These are phyloP conservation scores for Colletotrichum sp. DNA, from an alignment of 2,329 filamentous ascomycete species.

Conservation along the genomic window DNA sequence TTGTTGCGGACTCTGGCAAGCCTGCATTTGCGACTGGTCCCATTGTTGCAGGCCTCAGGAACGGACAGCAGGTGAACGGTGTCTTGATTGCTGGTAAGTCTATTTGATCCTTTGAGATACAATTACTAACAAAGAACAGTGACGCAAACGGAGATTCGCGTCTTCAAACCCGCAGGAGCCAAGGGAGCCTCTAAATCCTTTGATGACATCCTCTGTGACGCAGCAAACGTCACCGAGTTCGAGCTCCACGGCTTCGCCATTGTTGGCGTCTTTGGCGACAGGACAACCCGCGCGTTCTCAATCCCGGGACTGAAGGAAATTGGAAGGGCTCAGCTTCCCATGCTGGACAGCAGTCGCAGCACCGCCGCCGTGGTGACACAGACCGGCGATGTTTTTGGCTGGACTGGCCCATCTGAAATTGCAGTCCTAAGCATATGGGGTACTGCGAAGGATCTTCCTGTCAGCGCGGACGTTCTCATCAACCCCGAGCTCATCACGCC, in stretches of 20 bases:
- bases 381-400: constrained; percentile 84
- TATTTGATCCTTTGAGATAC: neutral
- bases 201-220: constrained; percentile 81
- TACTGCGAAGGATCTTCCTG: constrained; percentile 67
- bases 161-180: constrained; percentile 82
- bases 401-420: constrained; percentile 87
- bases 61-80: constrained; percentile 78
- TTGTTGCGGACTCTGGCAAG: constrained; percentile 78
- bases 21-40: constrained; percentile 77
- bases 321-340: constrained; percentile 67
- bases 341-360: constrained; percentile 77
- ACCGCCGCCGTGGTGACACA: constrained; percentile 72
- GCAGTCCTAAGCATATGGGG: constrained; percentile 87
- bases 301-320: constrained; percentile 91
- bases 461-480: constrained; percentile 73
- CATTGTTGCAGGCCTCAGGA: constrained; percentile 77
- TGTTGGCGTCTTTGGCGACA: constrained; percentile 84
- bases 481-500: constrained; percentile 79
- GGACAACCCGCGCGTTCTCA: constrained; percentile 78
- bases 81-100: constrained; percentile 74
- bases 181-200: constrained; percentile 95
- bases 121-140: constrained; percentile 46
- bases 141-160: constrained; percentile 75
- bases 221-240: constrained; percentile 77
- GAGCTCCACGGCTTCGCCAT: constrained; percentile 79